Base-by-base conservation (phyloP, 805 yeast genomes). In the Peterozyma toletana region DNA sequence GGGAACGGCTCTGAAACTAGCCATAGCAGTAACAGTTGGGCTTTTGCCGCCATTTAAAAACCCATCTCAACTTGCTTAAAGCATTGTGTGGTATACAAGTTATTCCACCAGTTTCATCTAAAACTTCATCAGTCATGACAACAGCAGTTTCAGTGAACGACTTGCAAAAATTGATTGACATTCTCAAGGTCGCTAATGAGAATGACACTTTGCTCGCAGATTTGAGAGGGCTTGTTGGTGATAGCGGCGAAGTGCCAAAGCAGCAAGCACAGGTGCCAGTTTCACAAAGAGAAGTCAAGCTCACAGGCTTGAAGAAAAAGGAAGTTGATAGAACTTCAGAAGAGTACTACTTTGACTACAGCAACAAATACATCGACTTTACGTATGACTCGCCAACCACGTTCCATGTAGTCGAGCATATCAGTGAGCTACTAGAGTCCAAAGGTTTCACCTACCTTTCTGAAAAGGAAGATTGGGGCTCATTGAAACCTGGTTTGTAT, bases 371-470 rank as follows among this genome's bases (percentile, higher is more conserved):
- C 62, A 72, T 85, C 47, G 78, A 79, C 50, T 86, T 86, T 67
- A 83, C 88, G 41, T 78, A 80, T 58, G 64, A 70, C 33, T 76
- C 75, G 52, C 95, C 95, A 40, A 86, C 95, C 14, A 79, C 79
- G 35, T 86, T 63, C 66, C 95, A 86, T 57, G 89, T 81, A 21
- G 80, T 83, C 13, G 59, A 71, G 34, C 63, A 66, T 54, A 71
- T 84, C 46, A 57, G 76, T 37, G 54, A 63, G 31, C 57, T 70
- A 45, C 65, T 86, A 47, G 72, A 69, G 39, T 61, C 62, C 3
- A 70, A 75, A 35, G 95, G 95, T 3, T 87, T 85, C 64, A 64
- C 54, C 11, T 80, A 77, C 55, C 55, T 87, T 35, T 63, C 78
- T 42, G 96, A 88, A 62, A 80, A 79, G 56, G 72, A 67, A 31